These are phyloP conservation scores for Pseudophaeomoniella oleicola DNA, from an alignment of 2,329 filamentous ascomycete genomes.

Conservation along the genomic window DNA sequence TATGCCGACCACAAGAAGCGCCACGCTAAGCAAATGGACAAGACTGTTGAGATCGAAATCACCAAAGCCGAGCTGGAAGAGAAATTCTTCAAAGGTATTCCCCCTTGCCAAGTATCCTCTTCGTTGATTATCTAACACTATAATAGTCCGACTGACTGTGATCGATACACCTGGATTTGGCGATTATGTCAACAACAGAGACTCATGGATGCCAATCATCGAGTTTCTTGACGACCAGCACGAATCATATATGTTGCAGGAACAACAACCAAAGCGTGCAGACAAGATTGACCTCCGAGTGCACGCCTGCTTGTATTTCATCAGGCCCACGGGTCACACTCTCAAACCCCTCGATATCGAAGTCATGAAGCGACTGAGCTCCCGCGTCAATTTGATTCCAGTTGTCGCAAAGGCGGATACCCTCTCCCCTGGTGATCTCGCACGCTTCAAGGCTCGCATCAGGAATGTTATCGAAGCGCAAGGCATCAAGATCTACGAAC, in stretches of 20 bases:
- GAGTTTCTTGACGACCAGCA: conserved; percentile 99
- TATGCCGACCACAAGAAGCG: conserved; percentile 99
- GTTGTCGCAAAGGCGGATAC: conserved; percentile 99
- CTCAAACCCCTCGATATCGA: conserved; percentile 98
- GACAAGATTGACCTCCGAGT: conserved; percentile 99
- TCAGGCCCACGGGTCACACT: conserved; percentile 94
- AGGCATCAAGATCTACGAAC: conserved; percentile 99
- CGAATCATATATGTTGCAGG: conserved; percentile 99
- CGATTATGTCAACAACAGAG: conserved; percentile 99
- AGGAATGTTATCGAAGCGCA: conserved; percentile 92
- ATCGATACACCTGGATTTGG: conserved; percentile 98
- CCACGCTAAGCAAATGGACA: conserved; percentile 98
- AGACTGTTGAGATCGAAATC: conserved; percentile 99
- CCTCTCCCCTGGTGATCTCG: conserved; percentile 78
- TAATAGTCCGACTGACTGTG: conserved; percentile 82
- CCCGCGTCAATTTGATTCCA: conserved; percentile 94
- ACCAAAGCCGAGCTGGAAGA: conserved; percentile 99
- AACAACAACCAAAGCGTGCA: conserved; percentile 93
- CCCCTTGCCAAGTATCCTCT: not conserved
- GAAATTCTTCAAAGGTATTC: conserved; percentile 98
- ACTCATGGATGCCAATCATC: conserved; percentile 99
- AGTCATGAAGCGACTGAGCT: conserved; percentile 98
- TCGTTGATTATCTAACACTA: not conserved
- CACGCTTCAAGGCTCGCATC: conserved; percentile 90
- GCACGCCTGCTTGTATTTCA: conserved; percentile 97